Conservation (phyloP, 345 rosid genomes). For the Camelina hispida region DNA sequence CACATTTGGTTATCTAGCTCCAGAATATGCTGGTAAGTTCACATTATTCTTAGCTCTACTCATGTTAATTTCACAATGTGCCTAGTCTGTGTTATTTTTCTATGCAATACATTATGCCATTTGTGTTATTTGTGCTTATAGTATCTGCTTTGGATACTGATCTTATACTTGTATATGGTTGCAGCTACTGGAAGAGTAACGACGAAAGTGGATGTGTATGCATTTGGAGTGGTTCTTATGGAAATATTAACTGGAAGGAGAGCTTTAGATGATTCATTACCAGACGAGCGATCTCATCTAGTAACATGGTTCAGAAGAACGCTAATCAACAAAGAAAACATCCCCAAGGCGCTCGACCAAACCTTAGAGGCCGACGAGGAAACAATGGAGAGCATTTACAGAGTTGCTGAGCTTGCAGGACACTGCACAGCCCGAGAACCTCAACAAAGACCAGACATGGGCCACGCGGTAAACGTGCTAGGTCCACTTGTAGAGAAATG, state of each 20-base stretch:
- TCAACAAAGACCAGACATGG: slow-evolving; percentile 87
- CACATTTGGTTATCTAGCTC: slow-evolving; percentile 96
- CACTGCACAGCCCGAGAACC: slow-evolving; percentile 93
- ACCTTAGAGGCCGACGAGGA: slow-evolving; percentile 65
- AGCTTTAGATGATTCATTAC: slow-evolving; percentile 72
- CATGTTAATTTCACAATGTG: slow-evolving; percentile 13
- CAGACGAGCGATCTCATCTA: slow-evolving; percentile 73
- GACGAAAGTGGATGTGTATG: slow-evolving; percentile 84
- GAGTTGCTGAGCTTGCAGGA: slow-evolving; percentile 84
- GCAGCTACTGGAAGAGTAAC: slow-evolving; percentile 96
- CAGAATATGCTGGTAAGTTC: slow-evolving; percentile 88
- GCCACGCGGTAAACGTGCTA: slow-evolving; percentile 77
- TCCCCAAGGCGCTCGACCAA: slow-evolving; percentile 64
- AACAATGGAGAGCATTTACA: slow-evolving; percentile 63
- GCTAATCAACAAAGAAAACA: slow-evolving; percentile 66
- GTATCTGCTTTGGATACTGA: slow-evolving; percentile 1
- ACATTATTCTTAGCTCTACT: slow-evolving; percentile 7
- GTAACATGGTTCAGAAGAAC: slow-evolving; percentile 86
- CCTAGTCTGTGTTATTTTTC: neutral
- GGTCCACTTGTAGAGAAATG: slow-evolving; percentile 86
- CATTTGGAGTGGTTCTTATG: slow-evolving; percentile 90
- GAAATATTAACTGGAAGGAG: slow-evolving; percentile 87
- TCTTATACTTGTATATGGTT: neutral
- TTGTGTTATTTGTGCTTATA: neutral
- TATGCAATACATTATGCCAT: neutral